These are phyloP conservation scores for Populus nigra DNA, from an alignment of 345 rosid genomes.

Conservation along the genomic window DNA sequence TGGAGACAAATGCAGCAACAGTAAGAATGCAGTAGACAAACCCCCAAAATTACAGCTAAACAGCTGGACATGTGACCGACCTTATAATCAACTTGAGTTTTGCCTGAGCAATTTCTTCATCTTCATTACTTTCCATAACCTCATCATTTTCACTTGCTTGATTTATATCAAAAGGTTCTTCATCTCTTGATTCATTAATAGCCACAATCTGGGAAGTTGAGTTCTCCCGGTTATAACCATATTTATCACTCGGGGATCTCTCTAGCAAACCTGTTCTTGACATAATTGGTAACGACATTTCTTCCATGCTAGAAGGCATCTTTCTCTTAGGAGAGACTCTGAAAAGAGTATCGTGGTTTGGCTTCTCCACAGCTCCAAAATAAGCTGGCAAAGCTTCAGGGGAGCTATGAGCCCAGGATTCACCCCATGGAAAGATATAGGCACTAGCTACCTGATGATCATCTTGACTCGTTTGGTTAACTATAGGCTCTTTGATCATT, in stretches of 20 bases:
- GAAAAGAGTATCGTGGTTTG: slow-evolving; percentile 24
- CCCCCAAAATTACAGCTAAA: slow-evolving; percentile 1
- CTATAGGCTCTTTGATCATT: slow-evolving; percentile 26
- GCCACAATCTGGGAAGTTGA: slow-evolving; percentile 23
- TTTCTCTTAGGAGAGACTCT: slow-evolving; percentile 34
- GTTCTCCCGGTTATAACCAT: slow-evolving; percentile 23
- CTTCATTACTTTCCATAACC: slow-evolving; percentile 31
- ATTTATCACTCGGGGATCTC: slow-evolving; percentile 33
- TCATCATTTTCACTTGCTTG: slow-evolving; percentile 38
- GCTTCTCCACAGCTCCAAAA: slow-evolving; percentile 35
- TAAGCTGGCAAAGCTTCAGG: slow-evolving; percentile 36
- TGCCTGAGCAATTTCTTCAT: slow-evolving; percentile 62
- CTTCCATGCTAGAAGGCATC: slow-evolving; percentile 34
- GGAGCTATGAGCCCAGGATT: slow-evolving; percentile 37
- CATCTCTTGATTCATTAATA: slow-evolving; percentile 35
- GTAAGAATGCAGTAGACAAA: background rate
- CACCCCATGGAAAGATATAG: slow-evolving; percentile 33
- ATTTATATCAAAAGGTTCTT: slow-evolving; percentile 28
- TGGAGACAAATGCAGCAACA: slow-evolving; percentile 21
- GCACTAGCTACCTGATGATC: slow-evolving; percentile 27
- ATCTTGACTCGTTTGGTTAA: slow-evolving; percentile 33
- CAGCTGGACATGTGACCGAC: slow-evolving; percentile 37
- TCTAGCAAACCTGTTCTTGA: slow-evolving; percentile 39
- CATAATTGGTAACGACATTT: slow-evolving; percentile 30
- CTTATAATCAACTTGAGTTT: slow-evolving; percentile 82